These are phyloP conservation scores for Boletus huronensis DNA, from an alignment of 768 basidiomycete species.

Conservation along the genomic window DNA sequence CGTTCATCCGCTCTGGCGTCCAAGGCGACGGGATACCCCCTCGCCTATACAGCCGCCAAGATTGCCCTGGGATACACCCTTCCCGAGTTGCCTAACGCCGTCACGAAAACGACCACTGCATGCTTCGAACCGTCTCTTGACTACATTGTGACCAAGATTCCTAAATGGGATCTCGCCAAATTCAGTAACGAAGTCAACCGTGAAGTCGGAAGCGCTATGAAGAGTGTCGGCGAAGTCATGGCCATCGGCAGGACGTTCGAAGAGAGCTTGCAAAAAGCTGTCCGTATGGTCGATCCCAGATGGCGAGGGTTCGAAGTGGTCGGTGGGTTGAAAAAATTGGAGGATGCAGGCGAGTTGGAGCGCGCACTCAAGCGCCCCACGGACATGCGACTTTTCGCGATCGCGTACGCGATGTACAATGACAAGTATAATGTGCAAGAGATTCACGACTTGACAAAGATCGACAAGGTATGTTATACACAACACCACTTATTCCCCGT, in stretches of 20 bases:
- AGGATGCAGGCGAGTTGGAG: slow-evolving; percentile 63
- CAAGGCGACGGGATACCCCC: slow-evolving; percentile 97
- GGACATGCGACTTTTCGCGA: slow-evolving; percentile 93
- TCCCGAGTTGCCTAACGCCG: slow-evolving; percentile 96
- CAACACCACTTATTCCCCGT: neutral
- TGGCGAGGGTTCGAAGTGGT: slow-evolving; percentile 99
- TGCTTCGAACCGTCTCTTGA: slow-evolving; percentile 99
- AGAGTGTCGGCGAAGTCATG: slow-evolving; percentile 99
- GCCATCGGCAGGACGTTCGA: slow-evolving; percentile 99
- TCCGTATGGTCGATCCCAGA: slow-evolving; percentile 94
- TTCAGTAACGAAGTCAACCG: slow-evolving; percentile 93
- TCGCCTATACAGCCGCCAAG: slow-evolving; percentile 99
- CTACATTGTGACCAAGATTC: slow-evolving; percentile 99
- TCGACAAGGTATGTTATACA: slow-evolving; percentile 69
- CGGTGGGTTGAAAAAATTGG: slow-evolving; percentile 80
- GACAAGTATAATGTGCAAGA: slow-evolving; percentile 86
- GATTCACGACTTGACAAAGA: slow-evolving; percentile 93
- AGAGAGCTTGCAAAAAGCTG: slow-evolving; percentile 96
- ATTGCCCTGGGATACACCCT: slow-evolving; percentile 97
- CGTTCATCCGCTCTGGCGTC: slow-evolving; percentile 95
- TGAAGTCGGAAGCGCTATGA: slow-evolving; percentile 96
- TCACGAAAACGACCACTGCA: slow-evolving; percentile 98
- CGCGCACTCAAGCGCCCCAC: slow-evolving; percentile 77
- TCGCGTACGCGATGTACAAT: slow-evolving; percentile 97
- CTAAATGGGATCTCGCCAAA: slow-evolving; percentile 99